These are phyloP conservation scores for Sugiyamaella japonica DNA, from an alignment of 1,139 yeast species.

Conservation along the genomic window DNA sequence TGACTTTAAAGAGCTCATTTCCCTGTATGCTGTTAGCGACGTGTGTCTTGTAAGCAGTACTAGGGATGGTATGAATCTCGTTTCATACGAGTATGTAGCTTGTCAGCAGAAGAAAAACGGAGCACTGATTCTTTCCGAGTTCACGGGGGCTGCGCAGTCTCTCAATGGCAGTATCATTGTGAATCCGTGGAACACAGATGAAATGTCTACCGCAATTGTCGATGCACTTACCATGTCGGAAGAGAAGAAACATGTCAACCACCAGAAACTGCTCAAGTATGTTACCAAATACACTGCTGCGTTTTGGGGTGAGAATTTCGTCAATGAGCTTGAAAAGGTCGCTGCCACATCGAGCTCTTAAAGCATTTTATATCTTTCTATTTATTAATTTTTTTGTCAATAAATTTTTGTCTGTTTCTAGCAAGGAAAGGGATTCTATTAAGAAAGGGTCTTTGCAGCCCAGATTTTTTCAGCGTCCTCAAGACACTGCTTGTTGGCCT, in stretches of 20 bases:
- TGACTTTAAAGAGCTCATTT: conserved; percentile 85
- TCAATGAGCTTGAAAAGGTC: conserved; percentile 60
- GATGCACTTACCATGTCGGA: conserved; percentile 84
- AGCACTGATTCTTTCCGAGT: conserved; percentile 81
- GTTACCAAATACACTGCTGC: conserved; percentile 91
- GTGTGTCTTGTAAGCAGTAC: conserved; percentile 93
- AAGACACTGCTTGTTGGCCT: conserved; percentile 85
- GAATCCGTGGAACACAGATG: conserved; percentile 98
- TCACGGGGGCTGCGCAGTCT: conserved; percentile 99
- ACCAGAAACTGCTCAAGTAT: conserved; percentile 78
- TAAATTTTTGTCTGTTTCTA: background rate
- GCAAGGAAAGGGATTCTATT: background rate
- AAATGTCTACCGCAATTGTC: conserved; percentile 77
- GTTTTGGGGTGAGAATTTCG: conserved; percentile 97
- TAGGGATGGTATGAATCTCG: conserved; percentile 98
- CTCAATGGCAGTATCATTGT: conserved; percentile 90
- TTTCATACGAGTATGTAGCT: conserved; percentile 93
- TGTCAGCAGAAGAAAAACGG: conserved; percentile 90
- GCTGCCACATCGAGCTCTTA: background rate
- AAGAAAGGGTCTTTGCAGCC: conserved; percentile 42
- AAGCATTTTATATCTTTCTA: background rate
- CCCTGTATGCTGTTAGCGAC: conserved; percentile 82
- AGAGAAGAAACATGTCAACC: conserved; percentile 75
- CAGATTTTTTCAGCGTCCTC: conserved; percentile 86
- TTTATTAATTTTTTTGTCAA: conserved; percentile 4